Evolutionary conservation across 1,139 yeast genomes (phyloP), one percentile per base, ranked within the genome.

Genomic region (Yueomyces sp.): DNA sequence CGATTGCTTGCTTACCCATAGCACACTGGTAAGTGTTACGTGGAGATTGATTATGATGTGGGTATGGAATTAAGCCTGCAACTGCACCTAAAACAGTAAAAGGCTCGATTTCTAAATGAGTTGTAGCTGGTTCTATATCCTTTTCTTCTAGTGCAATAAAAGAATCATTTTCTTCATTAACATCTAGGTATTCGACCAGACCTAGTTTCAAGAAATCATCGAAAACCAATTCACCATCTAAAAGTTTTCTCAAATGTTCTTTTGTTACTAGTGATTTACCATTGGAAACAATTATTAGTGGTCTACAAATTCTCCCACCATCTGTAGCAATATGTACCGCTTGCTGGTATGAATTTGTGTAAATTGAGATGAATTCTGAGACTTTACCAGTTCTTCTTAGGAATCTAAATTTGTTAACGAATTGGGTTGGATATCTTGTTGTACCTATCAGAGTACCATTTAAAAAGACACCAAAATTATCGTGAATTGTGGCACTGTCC

Each of bases 1-100:
- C 99, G 64, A 91, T 91, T 27, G 98, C 98, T 68, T 91, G 99
- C 69, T 91, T 91, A 78, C 98, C 98, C 98, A 91, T 91, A 62
- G 98, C 98, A 75, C 96, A 91, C 69, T 91, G 98, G 68, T 91
- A 91, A 0, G 98, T 91, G 63, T 91, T 91, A 75, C 98, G 81
- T 41, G 98, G 98, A 3, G 96, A 87, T 69, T 91, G 98, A 64
- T 91, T 91, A 64, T 91, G 99, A 63, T 91, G 98, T 33, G 99
- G 99, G 57, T 91, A 91, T n/a, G 99, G 99, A 73, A 91, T 91
- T 54, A 91, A 73, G 38, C 98, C 98, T 0, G 99, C 99, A 47
- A 91, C 97, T 0, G 98, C 98, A 48, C 99, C 99, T 43, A 91
- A 69, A 2, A 91, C 85, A 0, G 98, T 91, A 65, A 91, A 91